phyloP scores from a whole-genome alignment of 257 asterid species.

The Nicotiana tabacum region DNA sequence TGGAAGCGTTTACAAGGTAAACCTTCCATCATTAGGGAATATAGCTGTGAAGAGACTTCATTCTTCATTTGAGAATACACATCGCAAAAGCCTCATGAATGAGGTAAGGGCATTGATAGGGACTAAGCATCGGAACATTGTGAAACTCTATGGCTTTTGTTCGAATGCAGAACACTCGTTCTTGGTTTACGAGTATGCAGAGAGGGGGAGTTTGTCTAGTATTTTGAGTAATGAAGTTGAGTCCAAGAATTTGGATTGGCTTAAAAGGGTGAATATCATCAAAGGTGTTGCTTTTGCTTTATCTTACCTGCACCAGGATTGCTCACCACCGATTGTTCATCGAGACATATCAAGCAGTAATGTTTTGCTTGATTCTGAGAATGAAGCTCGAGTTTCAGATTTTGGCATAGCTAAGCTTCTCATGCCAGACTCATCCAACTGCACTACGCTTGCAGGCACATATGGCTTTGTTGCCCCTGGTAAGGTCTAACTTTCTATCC shows the following conservation, averaged over 20 bases:
- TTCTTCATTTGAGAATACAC: background rate
- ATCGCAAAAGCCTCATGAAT: background rate
- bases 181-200: slow-evolving; percentile 9
- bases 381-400: background rate
- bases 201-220: background rate
- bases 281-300: background rate
- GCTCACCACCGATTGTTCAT: background rate
- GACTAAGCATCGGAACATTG: background rate
- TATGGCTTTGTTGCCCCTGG: background rate
- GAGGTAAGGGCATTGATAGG: slow-evolving; percentile 7
- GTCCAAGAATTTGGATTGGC: background rate
- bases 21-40: background rate
- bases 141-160: slow-evolving; percentile 10
- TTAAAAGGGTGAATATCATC: slow-evolving; percentile 1
- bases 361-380: background rate
- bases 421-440: background rate
- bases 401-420: background rate
- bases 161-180: background rate
- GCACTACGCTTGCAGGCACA: background rate
- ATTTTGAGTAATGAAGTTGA: background rate
- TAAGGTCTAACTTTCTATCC: background rate
- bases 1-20: background rate
- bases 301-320: slow-evolving; percentile 1
- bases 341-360: background rate
- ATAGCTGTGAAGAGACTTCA: slow-evolving; percentile 6